phyloP scores from a whole-genome alignment of 1,284 basidiomycete genomes.

The Chalciporus sp. region DNA sequence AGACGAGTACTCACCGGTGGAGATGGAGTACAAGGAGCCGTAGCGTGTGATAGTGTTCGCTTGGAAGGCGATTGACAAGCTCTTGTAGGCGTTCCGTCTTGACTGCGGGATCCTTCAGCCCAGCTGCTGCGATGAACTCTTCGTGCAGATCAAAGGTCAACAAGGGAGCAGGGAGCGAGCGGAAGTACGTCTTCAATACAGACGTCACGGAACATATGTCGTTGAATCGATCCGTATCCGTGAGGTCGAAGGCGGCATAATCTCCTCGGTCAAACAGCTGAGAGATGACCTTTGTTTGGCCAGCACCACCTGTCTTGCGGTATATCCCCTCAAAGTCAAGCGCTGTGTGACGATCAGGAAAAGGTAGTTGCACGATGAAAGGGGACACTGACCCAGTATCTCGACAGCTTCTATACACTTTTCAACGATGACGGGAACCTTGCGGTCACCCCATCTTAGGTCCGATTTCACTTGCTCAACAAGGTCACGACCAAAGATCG shows the following conservation, averaged over 20 bases:
- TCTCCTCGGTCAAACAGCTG: constrained; percentile 94
- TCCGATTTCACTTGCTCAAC: constrained; percentile 83
- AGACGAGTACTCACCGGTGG: constrained; percentile 58
- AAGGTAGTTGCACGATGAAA: not conserved
- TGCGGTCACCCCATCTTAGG: constrained; percentile 57
- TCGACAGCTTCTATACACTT: constrained; percentile 97
- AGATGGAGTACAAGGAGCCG: constrained; percentile 86
- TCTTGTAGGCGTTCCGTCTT: constrained; percentile 69
- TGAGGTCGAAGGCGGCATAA: constrained; percentile 85
- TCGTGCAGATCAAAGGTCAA: constrained; percentile 92
- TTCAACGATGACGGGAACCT: constrained; percentile 88
- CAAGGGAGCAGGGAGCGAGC: constrained; percentile 86
- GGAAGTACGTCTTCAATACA: constrained; percentile 96
- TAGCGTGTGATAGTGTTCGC: constrained; percentile 87
- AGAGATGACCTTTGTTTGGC: constrained; percentile 91
- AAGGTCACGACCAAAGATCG: constrained; percentile 90
- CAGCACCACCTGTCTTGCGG: constrained; percentile 93
- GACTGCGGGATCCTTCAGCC: constrained; percentile 62
- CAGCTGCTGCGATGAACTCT: constrained; percentile 80
- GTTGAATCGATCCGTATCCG: constrained; percentile 89
- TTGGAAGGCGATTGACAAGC: constrained; percentile 79
- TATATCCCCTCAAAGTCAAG: constrained; percentile 95
- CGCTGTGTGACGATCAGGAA: constrained; percentile 43
- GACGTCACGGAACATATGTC: constrained; percentile 97
- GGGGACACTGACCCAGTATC: constrained; percentile 60